Base-by-base conservation (phyloP, 306 rosid species). In the Rosa persica region DNA sequence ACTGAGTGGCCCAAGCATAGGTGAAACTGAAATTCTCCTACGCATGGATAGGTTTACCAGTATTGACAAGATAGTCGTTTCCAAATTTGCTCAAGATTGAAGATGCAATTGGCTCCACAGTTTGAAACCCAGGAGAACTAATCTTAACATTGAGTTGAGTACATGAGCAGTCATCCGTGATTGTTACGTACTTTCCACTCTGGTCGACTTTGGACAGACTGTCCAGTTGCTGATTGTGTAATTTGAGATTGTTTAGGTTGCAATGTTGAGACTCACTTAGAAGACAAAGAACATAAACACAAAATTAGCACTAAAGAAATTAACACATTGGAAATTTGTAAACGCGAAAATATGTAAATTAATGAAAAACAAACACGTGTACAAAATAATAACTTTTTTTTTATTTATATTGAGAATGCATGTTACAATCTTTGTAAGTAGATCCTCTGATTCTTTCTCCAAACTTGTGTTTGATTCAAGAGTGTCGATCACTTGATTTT, bases 121-220 rank as follows among this genome's bases (percentile, higher is more conserved):
- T 57, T 57, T 57, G 5, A 57, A 57, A 57, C 15, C 64, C 34
- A 22, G 27, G 30, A n/a, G 30, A 22, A 10, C 34, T n/a, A 0
- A 57, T 22, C 27, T n/a, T 57, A 22, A 57, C 12, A 57, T 11
- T 22, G 7, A 23, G 30, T 22, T 57, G 64, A 57, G 30, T 57
- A 23, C 64, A 57, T 9, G 4, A 4, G 64, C 64, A 22, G 34
- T 57, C 15, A 23, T 57, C 8, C 4, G 64, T 57, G 64, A 57
- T 57, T 23, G 64, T 57, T 9, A n/a, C n/a, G n/a, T n/a, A 57
- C 64, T 9, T 57, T 57, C 64, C 64, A 57, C 64, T 57, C 64
- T 23, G 64, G 64, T 0, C 3, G 12, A 57, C 2, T 4, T 9
- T 8, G 64, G 34, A 57, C 34, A 8, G 4, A 2, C 34, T 57